phyloP scores from a whole-genome alignment of 352 stramenopile genomes.

The Hyaloperonospora brassicae region DNA sequence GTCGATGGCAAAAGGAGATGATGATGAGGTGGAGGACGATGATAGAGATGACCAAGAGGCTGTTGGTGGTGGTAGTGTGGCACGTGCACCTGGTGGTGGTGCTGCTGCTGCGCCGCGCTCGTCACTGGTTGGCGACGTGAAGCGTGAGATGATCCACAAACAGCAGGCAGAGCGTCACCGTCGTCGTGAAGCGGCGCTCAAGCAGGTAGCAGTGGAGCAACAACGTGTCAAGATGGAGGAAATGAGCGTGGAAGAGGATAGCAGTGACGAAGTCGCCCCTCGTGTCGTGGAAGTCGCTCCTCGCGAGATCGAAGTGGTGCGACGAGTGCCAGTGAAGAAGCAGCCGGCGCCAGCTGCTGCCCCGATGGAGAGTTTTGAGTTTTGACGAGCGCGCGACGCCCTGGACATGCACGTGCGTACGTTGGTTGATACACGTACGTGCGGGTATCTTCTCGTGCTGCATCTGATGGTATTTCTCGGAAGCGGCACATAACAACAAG shows the following conservation, averaged over 20 bases:
- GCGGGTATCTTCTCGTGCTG: no score
- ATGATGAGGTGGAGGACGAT: neutral
- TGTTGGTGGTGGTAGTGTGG: constrained; percentile 2
- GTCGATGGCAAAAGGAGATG: no score
- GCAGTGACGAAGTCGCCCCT: neutral
- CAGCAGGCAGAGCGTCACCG: constrained; percentile 55
- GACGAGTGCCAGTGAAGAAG: constrained; percentile 31
- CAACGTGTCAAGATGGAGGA: constrained; percentile 20
- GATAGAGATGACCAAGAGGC: constrained; percentile 5
- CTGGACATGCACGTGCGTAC: no score
- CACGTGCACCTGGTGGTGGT: neutral
- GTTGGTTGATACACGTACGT: no score
- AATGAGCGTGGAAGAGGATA: constrained; percentile 10
- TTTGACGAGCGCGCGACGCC: constrained; percentile 13
- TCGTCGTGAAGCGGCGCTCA: constrained; percentile 48
- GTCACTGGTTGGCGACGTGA: constrained; percentile 56
- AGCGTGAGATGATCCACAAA: constrained; percentile 60
- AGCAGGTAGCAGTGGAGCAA: constrained; percentile 32
- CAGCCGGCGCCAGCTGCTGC: constrained; percentile 13
- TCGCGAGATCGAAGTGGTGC: constrained; percentile 37
- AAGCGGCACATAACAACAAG: no score
- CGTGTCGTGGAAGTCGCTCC: constrained; percentile 31
- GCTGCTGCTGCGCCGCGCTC: constrained; percentile 30
- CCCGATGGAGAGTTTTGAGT: constrained; percentile 35
- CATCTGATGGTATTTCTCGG: no score